phyloP scores from a whole-genome alignment of 306 rosid species.

The Lathyrus oleraceus region DNA sequence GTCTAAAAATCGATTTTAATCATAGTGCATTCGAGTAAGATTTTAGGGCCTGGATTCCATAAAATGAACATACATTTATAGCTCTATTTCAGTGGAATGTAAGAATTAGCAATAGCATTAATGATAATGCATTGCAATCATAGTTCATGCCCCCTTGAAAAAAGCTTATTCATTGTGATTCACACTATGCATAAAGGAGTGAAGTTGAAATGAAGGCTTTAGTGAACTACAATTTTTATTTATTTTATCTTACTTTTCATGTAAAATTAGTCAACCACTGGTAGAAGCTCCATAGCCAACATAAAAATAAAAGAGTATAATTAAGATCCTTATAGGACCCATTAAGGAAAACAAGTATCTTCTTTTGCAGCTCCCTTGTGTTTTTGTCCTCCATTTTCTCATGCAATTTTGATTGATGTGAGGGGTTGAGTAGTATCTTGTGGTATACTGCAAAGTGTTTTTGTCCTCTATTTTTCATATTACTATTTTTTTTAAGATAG shows the following conservation, averaged over 20 bases:
- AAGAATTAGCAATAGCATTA: conserved; percentile 39
- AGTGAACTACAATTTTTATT: not conserved
- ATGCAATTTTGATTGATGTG: not conserved
- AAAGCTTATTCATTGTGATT: conserved; percentile 49
- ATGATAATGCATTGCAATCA: conserved; percentile 42
- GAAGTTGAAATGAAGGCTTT: conserved; percentile 49
- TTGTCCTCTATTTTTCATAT: no score
- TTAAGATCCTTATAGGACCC: not conserved
- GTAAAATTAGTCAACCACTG: not conserved
- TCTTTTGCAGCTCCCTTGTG: not conserved
- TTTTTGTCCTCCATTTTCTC: conserved; percentile 1
- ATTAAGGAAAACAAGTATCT: not conserved
- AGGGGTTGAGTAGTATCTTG: no score
- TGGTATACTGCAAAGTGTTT: no score
- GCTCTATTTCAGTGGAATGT: conserved; percentile 36
- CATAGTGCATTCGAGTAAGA: conserved; percentile 12
- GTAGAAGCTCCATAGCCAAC: not conserved
- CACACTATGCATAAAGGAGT: conserved; percentile 54
- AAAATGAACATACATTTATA: no score
- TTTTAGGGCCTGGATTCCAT: not conserved
- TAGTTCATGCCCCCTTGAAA: conserved; percentile 38
- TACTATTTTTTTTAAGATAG: not conserved
- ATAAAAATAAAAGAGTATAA: not conserved
- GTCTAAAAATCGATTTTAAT: not conserved
- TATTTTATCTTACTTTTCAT: not conserved